phyloP scores from a whole-genome alignment of 2,329 filamentous ascomycete species.

The Pestalotiopsis fici region DNA sequence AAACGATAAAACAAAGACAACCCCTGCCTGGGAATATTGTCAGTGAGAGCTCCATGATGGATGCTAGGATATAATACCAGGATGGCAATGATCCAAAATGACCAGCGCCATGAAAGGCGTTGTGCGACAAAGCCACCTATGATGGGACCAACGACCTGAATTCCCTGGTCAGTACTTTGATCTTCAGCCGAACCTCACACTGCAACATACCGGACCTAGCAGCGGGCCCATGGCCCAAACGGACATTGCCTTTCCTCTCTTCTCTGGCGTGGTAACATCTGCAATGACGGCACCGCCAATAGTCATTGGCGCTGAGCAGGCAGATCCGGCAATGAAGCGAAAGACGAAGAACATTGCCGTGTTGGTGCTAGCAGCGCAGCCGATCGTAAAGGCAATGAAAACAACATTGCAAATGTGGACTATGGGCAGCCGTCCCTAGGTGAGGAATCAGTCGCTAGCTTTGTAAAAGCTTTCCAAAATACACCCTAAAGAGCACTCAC shows the following conservation, averaged over 20 bases:
- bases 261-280: conserved; percentile 32
- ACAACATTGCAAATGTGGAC: conserved; percentile 48
- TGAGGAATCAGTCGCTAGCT: not conserved
- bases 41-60: not conserved
- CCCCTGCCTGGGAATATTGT: not conserved
- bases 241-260: conserved; percentile 47
- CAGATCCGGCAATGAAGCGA: conserved; percentile 26
- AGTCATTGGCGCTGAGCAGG: conserved; percentile 21
- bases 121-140: conserved; percentile 35
- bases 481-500: not conserved
- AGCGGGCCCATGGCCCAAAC: conserved; percentile 14
- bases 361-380: conserved; percentile 23
- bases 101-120: conserved; percentile 50
- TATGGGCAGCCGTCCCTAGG: conserved; percentile 53
- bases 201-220: conserved; percentile 7
- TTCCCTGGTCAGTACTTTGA: not conserved
- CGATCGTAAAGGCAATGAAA: conserved; percentile 39
- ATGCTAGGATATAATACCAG: conserved; percentile 21
- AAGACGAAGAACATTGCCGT: conserved; percentile 24
- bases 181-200: not conserved
- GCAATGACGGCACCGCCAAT: conserved; percentile 10
- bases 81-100: conserved; percentile 36
- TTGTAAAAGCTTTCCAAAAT: not conserved
- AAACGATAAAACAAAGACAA: conserved; percentile 32
- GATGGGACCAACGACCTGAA: conserved; percentile 45